These are phyloP conservation scores for Xerocomus amazonicus DNA, from an alignment of 1,284 basidiomycete species.

Conservation along the genomic window DNA sequence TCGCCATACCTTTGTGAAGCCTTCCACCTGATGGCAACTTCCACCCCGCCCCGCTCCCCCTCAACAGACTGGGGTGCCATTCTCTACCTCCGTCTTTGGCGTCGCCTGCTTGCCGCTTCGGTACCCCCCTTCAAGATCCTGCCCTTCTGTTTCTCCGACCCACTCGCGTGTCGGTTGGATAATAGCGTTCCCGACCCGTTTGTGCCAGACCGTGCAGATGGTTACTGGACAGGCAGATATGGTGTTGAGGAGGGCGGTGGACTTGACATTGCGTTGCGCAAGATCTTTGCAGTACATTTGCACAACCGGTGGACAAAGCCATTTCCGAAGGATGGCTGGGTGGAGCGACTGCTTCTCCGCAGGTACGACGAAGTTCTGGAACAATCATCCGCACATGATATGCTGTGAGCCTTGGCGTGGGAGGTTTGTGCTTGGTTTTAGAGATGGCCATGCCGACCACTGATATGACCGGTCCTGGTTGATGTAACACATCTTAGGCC, in stretches of 20 bases:
- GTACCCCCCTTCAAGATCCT: conserved; percentile 86
- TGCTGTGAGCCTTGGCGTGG: not conserved
- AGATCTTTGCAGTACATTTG: conserved; percentile 83
- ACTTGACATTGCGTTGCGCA: conserved; percentile 61
- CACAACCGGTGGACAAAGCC: conserved; percentile 91
- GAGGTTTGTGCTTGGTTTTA: too few species aligned
- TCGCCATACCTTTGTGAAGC: conserved; percentile 95
- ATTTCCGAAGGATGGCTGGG: conserved; percentile 78
- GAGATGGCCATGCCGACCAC: too few species aligned
- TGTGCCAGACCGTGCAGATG: conserved; percentile 52
- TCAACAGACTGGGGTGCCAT: conserved; percentile 91
- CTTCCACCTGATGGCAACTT: conserved; percentile 82
- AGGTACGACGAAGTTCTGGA: conserved; percentile 46
- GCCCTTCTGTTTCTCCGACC: conserved; percentile 91
- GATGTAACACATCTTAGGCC: too few species aligned
- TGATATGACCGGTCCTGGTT: too few species aligned
- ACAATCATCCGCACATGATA: not conserved
- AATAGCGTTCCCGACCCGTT: conserved; percentile 92
- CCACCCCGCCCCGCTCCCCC: conserved; percentile 67
- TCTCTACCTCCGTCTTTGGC: conserved; percentile 85
- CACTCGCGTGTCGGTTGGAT: conserved; percentile 83
- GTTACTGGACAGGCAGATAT: conserved; percentile 53
- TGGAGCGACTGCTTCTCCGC: conserved; percentile 67
- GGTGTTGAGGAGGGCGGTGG: conserved; percentile 67
- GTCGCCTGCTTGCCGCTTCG: conserved; percentile 67